Evolutionary conservation across 1,284 basidiomycete species (phyloP), one percentile per base, ranked within the genome.

Genomic region (Rhodotorula sp.): DNA sequence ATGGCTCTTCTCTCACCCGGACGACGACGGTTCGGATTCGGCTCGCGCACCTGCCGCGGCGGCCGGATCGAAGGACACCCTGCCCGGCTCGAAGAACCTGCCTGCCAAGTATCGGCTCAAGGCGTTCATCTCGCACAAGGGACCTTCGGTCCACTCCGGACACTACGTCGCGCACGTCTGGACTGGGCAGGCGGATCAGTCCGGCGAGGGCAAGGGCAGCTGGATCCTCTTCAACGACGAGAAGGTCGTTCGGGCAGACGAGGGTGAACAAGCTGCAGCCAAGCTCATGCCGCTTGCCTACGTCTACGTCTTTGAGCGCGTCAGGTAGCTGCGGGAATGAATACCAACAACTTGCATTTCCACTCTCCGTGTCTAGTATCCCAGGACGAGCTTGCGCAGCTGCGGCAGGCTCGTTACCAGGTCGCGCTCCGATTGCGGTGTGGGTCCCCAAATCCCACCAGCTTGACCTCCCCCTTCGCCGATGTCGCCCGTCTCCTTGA

Each of bases 71-170:
- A 43, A 16, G 21, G 64, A n/a, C 3, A 48, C 68, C 18, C 21
- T 58, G 34, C 66, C 51, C 1, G 82, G 82, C 6, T 77, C 76
- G 14, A 64, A 64, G 21, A 61, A 72, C 3, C 84, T 93, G 0
- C 95, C 95, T 0, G 93, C 90, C 1, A 83, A 82, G 23, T 98
- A 93, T 83, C 84, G 84, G 54, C 86, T 97, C 47, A 92, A 93
- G 81, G 91, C 91, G 15, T 98, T 98, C 84, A 89, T 99, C 79
- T 97, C 93, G 68, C 96, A 99, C 85, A 98, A 97, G 79, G 96
- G 95, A 0, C 91, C 93, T 0, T 93, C 91, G 0, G 92, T 95
- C 29, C 93, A 96, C 80, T 94, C 92, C 0, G 95, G 94, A 0
- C 95, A 97, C 80, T 98, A 97, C 79, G 91, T 94, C 29, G 90